Conservation (phyloP, 2,329 filamentous ascomycete genomes). For the Aureobasidium sp. region DNA sequence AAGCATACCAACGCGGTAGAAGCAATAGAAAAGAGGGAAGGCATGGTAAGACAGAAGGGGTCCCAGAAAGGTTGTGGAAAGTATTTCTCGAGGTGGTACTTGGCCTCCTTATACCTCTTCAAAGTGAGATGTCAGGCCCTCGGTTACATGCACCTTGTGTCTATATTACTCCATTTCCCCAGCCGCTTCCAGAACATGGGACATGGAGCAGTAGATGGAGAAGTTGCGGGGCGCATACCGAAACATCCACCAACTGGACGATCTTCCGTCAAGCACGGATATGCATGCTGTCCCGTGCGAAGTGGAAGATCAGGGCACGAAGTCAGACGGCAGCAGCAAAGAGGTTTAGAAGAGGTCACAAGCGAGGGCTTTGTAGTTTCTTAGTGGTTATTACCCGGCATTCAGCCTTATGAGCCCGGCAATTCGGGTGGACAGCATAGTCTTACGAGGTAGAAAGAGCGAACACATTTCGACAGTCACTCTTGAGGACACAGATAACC, state of each 20-base stretch:
- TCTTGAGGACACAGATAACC: not conserved
- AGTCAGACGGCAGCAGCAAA: not conserved
- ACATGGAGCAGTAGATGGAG: not conserved
- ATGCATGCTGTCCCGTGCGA: not conserved
- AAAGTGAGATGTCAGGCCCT: not conserved
- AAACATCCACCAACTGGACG: constrained; percentile 6
- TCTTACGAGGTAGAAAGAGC: not conserved
- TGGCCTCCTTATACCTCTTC: not conserved
- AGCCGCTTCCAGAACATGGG: constrained; percentile 4
- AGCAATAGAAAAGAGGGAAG: not conserved
- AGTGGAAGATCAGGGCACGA: not conserved
- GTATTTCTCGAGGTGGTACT: not conserved
- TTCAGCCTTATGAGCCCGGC: constrained; percentile 1
- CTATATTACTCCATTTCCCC: not conserved
- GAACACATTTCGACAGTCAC: not conserved
- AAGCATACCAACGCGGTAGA: not conserved
- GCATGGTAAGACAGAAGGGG: not conserved
- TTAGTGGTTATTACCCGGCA: not conserved
- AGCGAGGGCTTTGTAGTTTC: not conserved
- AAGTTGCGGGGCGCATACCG: constrained; percentile 1
- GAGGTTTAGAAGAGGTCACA: not conserved
- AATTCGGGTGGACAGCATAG: not conserved
- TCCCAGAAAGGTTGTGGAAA: not conserved
- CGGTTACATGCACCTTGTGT: not conserved
- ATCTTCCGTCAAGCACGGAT: constrained; percentile 9